These are phyloP conservation scores for Pseudogymnoascus sp. DNA, from an alignment of 2,329 filamentous ascomycete species.

Conservation along the genomic window DNA sequence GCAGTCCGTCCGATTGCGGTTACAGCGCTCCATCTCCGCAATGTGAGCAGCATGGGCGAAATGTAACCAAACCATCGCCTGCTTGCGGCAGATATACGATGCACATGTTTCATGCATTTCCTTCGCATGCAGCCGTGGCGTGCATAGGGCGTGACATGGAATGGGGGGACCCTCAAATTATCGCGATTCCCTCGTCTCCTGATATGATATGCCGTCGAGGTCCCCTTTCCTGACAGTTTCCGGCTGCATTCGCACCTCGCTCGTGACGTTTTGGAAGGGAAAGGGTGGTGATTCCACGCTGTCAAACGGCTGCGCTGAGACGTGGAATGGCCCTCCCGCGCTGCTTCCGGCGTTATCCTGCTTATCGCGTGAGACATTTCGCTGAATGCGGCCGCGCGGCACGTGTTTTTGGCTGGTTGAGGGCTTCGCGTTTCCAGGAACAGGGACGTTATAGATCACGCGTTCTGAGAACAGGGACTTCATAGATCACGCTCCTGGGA, in stretches of 20 bases:
- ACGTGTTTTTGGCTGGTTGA: background rate
- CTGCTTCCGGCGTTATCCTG: slow-evolving; percentile 9
- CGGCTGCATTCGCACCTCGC: background rate
- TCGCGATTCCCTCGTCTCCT: background rate
- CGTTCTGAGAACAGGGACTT: background rate
- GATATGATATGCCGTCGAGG: background rate
- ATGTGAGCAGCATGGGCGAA: background rate
- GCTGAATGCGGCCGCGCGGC: background rate
- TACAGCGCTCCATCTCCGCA: background rate
- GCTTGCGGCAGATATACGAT: slow-evolving; percentile 8
- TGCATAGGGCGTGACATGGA: background rate
- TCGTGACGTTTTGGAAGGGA: background rate
- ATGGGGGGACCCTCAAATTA: background rate
- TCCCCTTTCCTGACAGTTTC: background rate
- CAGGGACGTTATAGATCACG: slow-evolving; percentile 5
- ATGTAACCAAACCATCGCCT: background rate
- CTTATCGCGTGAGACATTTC: background rate
- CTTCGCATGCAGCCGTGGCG: slow-evolving; percentile 7
- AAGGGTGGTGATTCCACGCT: background rate
- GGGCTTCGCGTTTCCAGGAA: background rate
- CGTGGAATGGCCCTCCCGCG: slow-evolving; percentile 9
- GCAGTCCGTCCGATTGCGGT: background rate
- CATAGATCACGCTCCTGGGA: background rate
- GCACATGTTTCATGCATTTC: slow-evolving; percentile 9
- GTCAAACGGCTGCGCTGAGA: background rate